Conservation (phyloP, 2,329 filamentous ascomycete genomes). For the Myriosclerotinia scirpicola region DNA sequence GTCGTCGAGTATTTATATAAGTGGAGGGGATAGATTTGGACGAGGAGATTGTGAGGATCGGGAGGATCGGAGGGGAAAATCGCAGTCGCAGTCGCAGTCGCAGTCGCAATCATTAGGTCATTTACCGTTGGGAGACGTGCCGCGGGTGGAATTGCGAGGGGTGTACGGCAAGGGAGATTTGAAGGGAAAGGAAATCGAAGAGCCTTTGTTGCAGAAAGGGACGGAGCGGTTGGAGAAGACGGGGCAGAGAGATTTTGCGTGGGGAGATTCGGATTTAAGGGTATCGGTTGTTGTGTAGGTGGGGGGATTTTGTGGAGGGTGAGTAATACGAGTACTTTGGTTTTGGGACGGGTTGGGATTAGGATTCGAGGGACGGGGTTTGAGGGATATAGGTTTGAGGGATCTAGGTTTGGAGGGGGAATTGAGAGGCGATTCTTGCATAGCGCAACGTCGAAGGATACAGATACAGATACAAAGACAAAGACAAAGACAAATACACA, state of each 20-base stretch:
- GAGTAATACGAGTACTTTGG: no score
- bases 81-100: constrained; percentile 16
- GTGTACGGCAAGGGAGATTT: neutral
- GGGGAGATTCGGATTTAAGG: neutral
- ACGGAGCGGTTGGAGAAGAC: neutral
- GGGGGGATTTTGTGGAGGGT: no score
- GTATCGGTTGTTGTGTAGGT: neutral
- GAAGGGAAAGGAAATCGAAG: constrained; percentile 4
- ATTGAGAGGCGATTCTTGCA: neutral
- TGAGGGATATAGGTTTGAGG: neutral
- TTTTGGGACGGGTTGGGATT: no score
- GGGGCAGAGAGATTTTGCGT: neutral
- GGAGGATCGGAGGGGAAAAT: neutral
- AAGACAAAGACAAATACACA: no score
- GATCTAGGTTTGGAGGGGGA: neutral
- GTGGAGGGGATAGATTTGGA: neutral
- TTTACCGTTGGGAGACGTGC: constrained; percentile 6
- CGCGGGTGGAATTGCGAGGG: neutral
- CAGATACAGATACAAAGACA: no score
- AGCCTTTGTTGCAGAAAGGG: neutral
- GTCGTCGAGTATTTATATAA: neutral
- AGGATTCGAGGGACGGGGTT: neutral
- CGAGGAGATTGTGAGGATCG: no score
- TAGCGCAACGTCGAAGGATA: neutral
- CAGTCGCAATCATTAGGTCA: constrained; percentile 23